Conservation (phyloP, 768 basidiomycete genomes). For the Boletus pseudo-olivaceus region DNA sequence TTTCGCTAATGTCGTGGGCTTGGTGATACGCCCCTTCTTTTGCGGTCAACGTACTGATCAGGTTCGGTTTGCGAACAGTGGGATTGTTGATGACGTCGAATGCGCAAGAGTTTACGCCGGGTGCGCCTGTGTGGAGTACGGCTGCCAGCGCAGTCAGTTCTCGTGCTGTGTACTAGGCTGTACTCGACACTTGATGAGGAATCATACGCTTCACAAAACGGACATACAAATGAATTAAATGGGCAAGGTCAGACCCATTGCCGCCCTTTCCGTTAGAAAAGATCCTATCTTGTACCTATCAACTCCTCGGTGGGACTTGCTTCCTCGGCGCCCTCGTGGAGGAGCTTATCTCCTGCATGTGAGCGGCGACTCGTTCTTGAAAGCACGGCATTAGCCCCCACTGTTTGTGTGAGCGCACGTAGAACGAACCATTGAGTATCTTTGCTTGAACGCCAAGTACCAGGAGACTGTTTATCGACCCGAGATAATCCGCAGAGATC, state of each 20-base stretch:
- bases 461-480: background rate
- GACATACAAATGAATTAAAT: background rate
- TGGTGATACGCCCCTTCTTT: background rate
- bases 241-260: background rate
- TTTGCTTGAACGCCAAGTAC: background rate
- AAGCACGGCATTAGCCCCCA: background rate
- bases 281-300: background rate
- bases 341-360: background rate
- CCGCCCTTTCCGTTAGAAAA: background rate
- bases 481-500: background rate
- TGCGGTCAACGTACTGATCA: background rate
- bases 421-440: background rate
- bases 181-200: background rate
- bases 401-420: background rate
- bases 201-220: background rate
- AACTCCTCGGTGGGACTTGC: background rate
- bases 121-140: slow-evolving; percentile 29
- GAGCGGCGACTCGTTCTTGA: background rate
- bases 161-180: slow-evolving; percentile 31
- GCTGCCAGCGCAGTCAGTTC: slow-evolving; percentile 30
- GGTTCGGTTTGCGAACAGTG: slow-evolving; percentile 40
- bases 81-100: slow-evolving; percentile 75
- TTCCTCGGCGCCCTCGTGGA: background rate
- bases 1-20: slow-evolving; percentile 9
- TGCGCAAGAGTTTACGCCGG: slow-evolving; percentile 55